Evolutionary conservation across 2,329 filamentous ascomycete species (phyloP).

Genomic region (Diaporthe aspalathi): DNA sequence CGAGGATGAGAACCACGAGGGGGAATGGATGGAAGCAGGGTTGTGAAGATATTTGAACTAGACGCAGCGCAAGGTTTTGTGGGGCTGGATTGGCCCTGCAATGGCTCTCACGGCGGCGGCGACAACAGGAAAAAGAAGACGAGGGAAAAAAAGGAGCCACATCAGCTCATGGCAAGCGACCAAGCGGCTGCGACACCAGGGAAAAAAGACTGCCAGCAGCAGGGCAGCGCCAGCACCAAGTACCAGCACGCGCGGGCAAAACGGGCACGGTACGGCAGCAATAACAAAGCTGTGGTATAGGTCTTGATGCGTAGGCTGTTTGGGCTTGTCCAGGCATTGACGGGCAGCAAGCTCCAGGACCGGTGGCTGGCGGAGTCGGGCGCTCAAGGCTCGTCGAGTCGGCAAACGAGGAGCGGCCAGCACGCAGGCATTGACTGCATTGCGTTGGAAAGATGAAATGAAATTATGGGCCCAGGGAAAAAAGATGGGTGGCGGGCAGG

Average conservation of each 20-base stretch:
- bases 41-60: constrained; percentile 41
- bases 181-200: background rate
- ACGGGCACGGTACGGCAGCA: constrained; percentile 19
- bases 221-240: background rate
- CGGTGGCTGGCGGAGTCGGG: constrained; percentile 29
- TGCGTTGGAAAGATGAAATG: constrained; percentile 31
- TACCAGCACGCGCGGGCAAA: constrained; percentile 6
- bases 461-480: constrained; percentile 29
- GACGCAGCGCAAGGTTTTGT: constrained; percentile 34
- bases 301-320: constrained; percentile 40
- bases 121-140: constrained; percentile 30
- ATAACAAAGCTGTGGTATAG: constrained; percentile 37
- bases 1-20: constrained; percentile 36
- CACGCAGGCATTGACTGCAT: constrained; percentile 31
- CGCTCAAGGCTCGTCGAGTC: constrained; percentile 29
- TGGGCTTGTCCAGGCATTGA: constrained; percentile 33
- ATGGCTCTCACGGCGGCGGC: constrained; percentile 25
- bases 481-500: constrained; percentile 18
- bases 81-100: constrained; percentile 29
- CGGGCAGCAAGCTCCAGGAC: constrained; percentile 26
- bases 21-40: constrained; percentile 38
- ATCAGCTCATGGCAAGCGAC: constrained; percentile 38
- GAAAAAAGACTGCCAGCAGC: background rate
- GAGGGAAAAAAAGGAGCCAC: constrained; percentile 31
- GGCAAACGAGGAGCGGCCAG: constrained; percentile 30